These are phyloP conservation scores for Priceomyces melissophilus DNA, from an alignment of 805 yeast species.

Conservation along the genomic window DNA sequence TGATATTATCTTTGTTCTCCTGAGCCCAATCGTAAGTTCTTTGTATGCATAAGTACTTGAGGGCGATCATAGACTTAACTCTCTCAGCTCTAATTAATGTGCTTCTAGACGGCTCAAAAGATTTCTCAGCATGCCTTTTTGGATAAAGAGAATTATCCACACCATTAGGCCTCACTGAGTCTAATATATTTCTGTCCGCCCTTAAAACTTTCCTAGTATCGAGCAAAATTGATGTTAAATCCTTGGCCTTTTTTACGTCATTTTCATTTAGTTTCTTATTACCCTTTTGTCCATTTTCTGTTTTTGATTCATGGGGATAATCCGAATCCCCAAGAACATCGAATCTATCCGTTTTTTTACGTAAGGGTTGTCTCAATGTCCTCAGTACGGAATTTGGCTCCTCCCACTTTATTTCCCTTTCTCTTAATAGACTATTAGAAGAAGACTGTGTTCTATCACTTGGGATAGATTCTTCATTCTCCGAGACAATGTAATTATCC, in stretches of 20 bases:
- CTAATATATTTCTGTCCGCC: slow-evolving; percentile 40
- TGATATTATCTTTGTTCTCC: slow-evolving; percentile 8
- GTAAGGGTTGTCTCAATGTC: no score
- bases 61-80: slow-evolving; percentile 45
- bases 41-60: slow-evolving; percentile 49
- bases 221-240: slow-evolving; percentile 35
- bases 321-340: slow-evolving; percentile 5
- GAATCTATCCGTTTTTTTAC: slow-evolving; percentile 5
- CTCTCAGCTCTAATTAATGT: slow-evolving; percentile 47
- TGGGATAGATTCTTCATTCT: no score
- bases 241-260: slow-evolving; percentile 17
- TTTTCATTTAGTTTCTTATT: not conserved
- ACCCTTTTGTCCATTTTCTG: not conserved
- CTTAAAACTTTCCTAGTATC: slow-evolving; percentile 42
- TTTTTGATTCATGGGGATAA: not conserved
- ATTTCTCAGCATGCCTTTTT: slow-evolving; percentile 5
- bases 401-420: no score
- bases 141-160: slow-evolving; percentile 1
- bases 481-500: no score
- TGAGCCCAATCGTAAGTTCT: slow-evolving; percentile 30
- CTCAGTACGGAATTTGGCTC: no score
- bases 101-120: slow-evolving; percentile 26
- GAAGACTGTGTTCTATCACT: no score
- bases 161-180: slow-evolving; percentile 18
- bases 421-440: no score